phyloP scores from a whole-genome alignment of 257 asterid genomes.

The Rubia yunnanensis region DNA sequence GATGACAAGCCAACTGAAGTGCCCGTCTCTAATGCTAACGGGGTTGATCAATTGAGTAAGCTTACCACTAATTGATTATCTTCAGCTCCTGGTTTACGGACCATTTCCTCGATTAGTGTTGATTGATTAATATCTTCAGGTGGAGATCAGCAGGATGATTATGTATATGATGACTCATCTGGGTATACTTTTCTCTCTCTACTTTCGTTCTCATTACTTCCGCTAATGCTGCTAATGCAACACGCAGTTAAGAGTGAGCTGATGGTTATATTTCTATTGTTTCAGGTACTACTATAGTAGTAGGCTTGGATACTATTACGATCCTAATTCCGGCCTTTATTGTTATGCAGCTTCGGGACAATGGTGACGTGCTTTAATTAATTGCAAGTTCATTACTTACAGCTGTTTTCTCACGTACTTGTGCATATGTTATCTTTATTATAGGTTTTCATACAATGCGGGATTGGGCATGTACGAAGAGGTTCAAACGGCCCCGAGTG shows the following conservation, averaged over 20 bases:
- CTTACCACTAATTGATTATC: slow-evolving; percentile 12
- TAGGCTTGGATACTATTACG: slow-evolving; percentile 87
- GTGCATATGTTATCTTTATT: not conserved
- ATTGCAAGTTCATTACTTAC: not conserved
- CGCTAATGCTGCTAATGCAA: not conserved
- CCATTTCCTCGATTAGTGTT: slow-evolving; percentile 11
- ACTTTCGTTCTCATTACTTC: slow-evolving; percentile 10
- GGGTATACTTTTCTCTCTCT: slow-evolving; percentile 60
- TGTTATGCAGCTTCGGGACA: slow-evolving; percentile 78
- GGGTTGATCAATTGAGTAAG: slow-evolving; percentile 41
- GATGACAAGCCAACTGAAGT: slow-evolving; percentile 36
- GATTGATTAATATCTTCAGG: slow-evolving; percentile 38
- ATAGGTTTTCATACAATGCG: slow-evolving; percentile 67
- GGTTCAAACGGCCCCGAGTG: slow-evolving; percentile 22
- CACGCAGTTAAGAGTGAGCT: not conserved
- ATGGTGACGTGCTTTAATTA: slow-evolving; percentile 38
- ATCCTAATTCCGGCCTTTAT: slow-evolving; percentile 77
- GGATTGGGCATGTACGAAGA: slow-evolving; percentile 62
- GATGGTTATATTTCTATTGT: not conserved
- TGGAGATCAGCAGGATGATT: slow-evolving; percentile 57
- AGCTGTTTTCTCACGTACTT: not conserved
- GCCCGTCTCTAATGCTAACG: slow-evolving; percentile 41
- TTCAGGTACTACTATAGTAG: slow-evolving; percentile 85
- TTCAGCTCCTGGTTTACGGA: slow-evolving; percentile 8
- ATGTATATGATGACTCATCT: slow-evolving; percentile 66